Evolutionary conservation across 768 basidiomycete genomes (phyloP).

Genomic region (Lentinula detonsa): DNA sequence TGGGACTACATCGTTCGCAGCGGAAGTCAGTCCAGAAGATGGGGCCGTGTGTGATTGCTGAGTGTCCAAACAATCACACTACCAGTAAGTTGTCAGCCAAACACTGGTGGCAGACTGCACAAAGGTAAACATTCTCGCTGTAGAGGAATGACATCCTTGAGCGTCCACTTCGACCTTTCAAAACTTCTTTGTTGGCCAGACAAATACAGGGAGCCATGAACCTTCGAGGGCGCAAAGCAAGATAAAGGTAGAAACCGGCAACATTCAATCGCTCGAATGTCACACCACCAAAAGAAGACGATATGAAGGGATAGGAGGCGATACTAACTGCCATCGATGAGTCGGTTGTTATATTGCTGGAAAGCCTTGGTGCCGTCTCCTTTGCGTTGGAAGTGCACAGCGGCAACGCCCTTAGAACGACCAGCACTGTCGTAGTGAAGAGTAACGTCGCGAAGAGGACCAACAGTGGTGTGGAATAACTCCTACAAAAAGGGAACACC

Average conservation of each 20-base stretch:
- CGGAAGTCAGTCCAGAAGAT: background rate
- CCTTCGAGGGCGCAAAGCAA: constrained; percentile 25
- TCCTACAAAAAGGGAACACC: constrained; percentile 49
- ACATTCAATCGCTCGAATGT: constrained; percentile 9
- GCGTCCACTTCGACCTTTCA: background rate
- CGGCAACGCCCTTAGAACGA: constrained; percentile 86
- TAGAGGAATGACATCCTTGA: background rate
- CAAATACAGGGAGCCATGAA: constrained; percentile 42
- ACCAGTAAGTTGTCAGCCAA: background rate
- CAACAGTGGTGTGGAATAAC: constrained; percentile 86
- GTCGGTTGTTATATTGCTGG: constrained; percentile 93
- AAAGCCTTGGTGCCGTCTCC: constrained; percentile 92
- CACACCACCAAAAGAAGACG: constrained; percentile 28
- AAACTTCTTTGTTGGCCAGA: background rate
- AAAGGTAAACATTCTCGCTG: background rate
- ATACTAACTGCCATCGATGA: constrained; percentile 99
- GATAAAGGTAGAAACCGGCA: constrained; percentile 1
- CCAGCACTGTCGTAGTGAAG: constrained; percentile 83
- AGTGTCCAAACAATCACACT: background rate
- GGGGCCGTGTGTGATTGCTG: no score
- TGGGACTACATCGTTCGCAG: background rate
- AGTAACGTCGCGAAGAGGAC: constrained; percentile 76
- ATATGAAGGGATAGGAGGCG: constrained; percentile 39
- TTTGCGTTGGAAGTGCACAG: constrained; percentile 77
- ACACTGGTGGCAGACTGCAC: background rate